phyloP scores from a whole-genome alignment of 2,329 filamentous ascomycete species.

The Cercospora canescens region DNA sequence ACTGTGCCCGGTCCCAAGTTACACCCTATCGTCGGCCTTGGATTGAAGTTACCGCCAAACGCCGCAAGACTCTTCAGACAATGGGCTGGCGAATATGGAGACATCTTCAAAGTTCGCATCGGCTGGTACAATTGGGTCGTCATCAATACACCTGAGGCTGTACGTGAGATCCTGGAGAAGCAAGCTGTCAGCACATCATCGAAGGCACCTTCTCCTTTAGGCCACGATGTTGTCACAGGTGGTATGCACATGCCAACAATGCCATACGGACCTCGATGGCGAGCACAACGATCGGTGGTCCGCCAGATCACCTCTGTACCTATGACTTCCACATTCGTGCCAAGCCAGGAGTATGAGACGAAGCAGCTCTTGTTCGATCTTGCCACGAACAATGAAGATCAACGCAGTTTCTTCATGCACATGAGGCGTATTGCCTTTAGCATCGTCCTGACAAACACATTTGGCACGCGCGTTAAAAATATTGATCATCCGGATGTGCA shows the following conservation, averaged over 20 bases:
- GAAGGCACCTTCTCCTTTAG: neutral
- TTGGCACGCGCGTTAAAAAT: neutral
- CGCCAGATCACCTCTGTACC: neutral
- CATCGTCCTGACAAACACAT: neutral
- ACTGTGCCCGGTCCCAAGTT: neutral
- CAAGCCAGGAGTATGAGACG: neutral
- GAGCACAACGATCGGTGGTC: neutral
- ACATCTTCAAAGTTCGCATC: neutral
- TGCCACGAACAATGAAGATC: neutral
- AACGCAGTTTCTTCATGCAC: neutral
- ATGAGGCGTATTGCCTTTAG: neutral
- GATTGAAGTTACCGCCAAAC: neutral
- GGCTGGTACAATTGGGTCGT: conserved; percentile 4
- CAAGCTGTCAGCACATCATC: neutral
- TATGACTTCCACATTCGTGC: neutral
- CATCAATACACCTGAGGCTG: neutral
- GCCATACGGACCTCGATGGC: neutral
- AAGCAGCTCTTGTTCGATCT: conserved; percentile 2
- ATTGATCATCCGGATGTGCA: neutral
- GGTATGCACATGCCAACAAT: neutral
- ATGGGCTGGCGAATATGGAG: neutral
- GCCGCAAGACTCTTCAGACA: neutral
- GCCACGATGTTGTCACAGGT: neutral
- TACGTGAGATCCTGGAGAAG: conserved; percentile 1
- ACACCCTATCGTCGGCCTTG: neutral